phyloP scores from a whole-genome alignment of 140 eudicot genomes.

The Anethum foeniculum region DNA sequence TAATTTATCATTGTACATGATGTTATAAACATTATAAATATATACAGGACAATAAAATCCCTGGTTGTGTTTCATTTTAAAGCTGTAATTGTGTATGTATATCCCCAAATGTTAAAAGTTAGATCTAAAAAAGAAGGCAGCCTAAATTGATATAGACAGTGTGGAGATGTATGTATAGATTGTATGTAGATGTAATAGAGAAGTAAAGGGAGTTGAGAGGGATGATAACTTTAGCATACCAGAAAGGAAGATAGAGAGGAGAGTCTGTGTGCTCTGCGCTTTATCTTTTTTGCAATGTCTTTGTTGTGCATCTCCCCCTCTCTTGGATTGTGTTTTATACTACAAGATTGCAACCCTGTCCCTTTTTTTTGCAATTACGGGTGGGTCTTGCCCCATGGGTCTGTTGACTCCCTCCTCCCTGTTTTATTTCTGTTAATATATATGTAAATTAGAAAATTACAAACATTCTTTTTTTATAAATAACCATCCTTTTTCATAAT shows the following conservation, averaged over 20 bases:
- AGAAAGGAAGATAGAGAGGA: not conserved
- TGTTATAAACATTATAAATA: not conserved
- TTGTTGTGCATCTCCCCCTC: not conserved
- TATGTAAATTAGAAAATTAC: too few species aligned
- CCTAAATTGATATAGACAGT: not conserved
- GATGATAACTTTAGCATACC: conserved; percentile 1
- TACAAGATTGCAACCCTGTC: not conserved
- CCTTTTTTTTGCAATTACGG: not conserved
- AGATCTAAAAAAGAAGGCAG: not conserved
- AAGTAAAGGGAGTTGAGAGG: not conserved
- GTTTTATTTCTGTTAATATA: too few species aligned
- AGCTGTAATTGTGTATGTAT: not conserved
- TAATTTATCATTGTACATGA: not conserved
- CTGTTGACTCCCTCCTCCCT: not conserved
- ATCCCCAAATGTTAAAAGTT: not conserved
- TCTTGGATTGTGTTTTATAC: too few species aligned
- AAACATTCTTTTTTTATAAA: too few species aligned
- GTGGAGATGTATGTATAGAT: not conserved
- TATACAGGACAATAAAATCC: not conserved
- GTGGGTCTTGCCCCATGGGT: not conserved
- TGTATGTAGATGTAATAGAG: not conserved
- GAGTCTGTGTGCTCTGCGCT: not conserved
- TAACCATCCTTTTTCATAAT: too few species aligned
- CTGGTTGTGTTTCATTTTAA: not conserved
- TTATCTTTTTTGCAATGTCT: conserved; percentile 4